Base-by-base conservation (phyloP, 2,329 filamentous ascomycete species). In the Fusarium sp. region DNA sequence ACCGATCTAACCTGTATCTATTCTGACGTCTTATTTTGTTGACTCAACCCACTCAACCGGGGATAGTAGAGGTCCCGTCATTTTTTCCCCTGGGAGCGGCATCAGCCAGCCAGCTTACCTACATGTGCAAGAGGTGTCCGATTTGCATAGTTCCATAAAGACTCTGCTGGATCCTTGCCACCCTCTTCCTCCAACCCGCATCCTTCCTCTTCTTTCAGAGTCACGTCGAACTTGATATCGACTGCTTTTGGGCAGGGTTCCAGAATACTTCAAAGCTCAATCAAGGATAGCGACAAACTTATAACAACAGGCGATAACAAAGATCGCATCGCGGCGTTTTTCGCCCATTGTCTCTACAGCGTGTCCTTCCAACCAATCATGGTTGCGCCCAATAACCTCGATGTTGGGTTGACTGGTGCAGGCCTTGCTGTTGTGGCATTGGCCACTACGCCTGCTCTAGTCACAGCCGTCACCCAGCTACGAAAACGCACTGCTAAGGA, bases 401-500 rank as follows among this genome's bases (percentile, higher is more conserved):
- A 73, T 43, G 52, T 79, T 37, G 68, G 72, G 15, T 56, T 78
- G 41, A 76, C 78, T 33, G 76, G 70, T 37, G 73, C 75, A 25
- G 77, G 77, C 23, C 70, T 83, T 14, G 77, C 59, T 35, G 43
- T 82, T 39, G 73, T 79, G 17, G 68, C 73, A 32, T 66, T 83
- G 20, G 73, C 78, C 47, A 78, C 81, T 14, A 50, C 79, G 8
- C 82, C 82, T 11, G 78, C 79, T 40, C 33, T 81, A 22, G 60
- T 75, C 37, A 75, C 77, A 43, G 68, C 80, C 35, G 35, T 77
- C 45, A 68, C 69, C 32, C 81, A 82, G 59, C 60, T 77, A 35
- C 78, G 76, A 32, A 71, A 75, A 39, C 76, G 76, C 23, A 74
- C 73, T 6, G 76, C 79, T 10, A 79, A 78, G 58, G 80, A 84